Conservation (phyloP, 2,329 filamentous ascomycete species). For the Penicillium griseofulvum region DNA sequence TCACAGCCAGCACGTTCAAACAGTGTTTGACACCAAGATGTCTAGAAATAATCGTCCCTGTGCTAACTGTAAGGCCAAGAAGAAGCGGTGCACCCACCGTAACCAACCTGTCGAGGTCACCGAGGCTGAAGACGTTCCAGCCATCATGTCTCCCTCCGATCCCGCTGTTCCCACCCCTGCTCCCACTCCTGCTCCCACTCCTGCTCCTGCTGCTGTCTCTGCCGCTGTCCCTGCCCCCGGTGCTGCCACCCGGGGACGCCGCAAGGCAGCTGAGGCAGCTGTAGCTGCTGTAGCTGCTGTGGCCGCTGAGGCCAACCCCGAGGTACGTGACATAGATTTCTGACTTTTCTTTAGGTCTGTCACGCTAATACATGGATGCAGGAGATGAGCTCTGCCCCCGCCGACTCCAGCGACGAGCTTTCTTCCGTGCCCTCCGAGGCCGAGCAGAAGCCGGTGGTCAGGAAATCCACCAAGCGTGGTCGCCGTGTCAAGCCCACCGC, state of each 20-base stretch:
- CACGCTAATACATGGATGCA: not conserved
- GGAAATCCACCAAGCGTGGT: not conserved
- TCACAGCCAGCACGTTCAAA: not conserved
- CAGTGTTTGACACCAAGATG: constrained; percentile 3
- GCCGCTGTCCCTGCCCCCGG: not conserved
- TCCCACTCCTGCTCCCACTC: not conserved
- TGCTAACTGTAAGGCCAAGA: constrained; percentile 22
- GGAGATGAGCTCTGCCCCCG: not conserved
- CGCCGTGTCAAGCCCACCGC: not conserved
- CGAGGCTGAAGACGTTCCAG: not conserved
- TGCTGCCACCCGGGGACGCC: not conserved
- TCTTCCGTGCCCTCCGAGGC: not conserved
- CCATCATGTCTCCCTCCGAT: not conserved
- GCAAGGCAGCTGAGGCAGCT: not conserved
- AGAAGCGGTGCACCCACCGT: constrained; percentile 28
- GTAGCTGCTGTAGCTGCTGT: not conserved
- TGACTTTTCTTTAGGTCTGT: not conserved
- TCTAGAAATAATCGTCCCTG: constrained; percentile 13
- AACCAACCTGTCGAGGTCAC: not conserved
- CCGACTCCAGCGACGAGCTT: not conserved
- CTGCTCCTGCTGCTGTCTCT: not conserved
- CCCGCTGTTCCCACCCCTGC: not conserved
- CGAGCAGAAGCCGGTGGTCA: not conserved
- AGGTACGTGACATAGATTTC: not conserved
- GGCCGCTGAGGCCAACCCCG: not conserved